Evolutionary conservation across 768 basidiomycete genomes (phyloP).

Genomic region (Fomitopsis pulvina): DNA sequence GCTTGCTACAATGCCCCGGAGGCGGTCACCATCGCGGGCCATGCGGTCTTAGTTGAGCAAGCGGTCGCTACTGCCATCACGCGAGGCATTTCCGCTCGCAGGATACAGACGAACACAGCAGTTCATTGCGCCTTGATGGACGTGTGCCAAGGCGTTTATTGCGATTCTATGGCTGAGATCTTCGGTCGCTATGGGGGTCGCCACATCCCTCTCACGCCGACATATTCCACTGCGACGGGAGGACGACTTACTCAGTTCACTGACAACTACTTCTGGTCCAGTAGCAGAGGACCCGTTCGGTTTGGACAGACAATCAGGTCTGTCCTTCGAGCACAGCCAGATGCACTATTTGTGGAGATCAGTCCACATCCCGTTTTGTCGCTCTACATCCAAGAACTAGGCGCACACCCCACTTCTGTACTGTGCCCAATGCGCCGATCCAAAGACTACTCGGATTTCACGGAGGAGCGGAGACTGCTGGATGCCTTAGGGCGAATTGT

Average conservation of each 20-base stretch:
- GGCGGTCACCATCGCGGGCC: slow-evolving; percentile 33
- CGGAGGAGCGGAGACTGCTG: slow-evolving; percentile 22
- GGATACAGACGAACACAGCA: slow-evolving; percentile 29
- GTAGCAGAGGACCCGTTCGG: slow-evolving; percentile 29
- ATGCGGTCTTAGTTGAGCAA: slow-evolving; percentile 15
- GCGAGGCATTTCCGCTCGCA: slow-evolving; percentile 28
- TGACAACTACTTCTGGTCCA: slow-evolving; percentile 36
- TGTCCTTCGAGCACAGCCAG: slow-evolving; percentile 8
- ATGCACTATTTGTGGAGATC: slow-evolving; percentile 30
- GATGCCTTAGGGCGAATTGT: slow-evolving; percentile 23
- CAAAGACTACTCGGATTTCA: slow-evolving; percentile 17
- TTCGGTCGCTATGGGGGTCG: slow-evolving; percentile 27
- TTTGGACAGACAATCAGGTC: slow-evolving; percentile 27
- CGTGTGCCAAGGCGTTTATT: slow-evolving; percentile 25
- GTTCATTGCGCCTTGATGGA: slow-evolving; percentile 36
- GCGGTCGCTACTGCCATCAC: slow-evolving; percentile 24
- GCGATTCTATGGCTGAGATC: slow-evolving; percentile 19
- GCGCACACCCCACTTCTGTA: slow-evolving; percentile 12
- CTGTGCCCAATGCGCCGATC: slow-evolving; percentile 24
- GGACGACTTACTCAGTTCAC: slow-evolving; percentile 18
- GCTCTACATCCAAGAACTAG: slow-evolving; percentile 23
- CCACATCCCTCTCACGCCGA: slow-evolving; percentile 22
- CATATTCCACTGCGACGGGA: slow-evolving; percentile 33
- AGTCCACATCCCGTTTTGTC: slow-evolving; percentile 33
- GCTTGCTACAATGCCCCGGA: slow-evolving; percentile 34